Evolutionary conservation across 768 basidiomycete genomes (phyloP), one percentile per base, ranked within the genome.

Genomic region (Epithele typhae): DNA sequence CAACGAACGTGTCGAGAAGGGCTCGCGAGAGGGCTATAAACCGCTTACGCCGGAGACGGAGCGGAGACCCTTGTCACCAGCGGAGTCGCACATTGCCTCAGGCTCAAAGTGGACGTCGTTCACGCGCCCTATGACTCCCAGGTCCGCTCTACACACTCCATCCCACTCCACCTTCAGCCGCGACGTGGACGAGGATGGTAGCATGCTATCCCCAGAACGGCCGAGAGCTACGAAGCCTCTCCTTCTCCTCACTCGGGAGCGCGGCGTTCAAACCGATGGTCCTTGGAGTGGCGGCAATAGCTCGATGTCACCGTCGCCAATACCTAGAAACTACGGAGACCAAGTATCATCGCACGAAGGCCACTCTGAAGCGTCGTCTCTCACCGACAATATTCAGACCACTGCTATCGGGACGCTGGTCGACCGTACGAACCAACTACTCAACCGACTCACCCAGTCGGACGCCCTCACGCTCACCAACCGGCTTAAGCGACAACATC

Each of bases 391-490:
- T 12, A 34, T 34, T n/a, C 72, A 73, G 35, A 61, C 70, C 27
- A 67, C 73, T 8, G 66, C 65, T 1, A 66, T 88, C 24, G 72
- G 80, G 21, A 59, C 66, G 11, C 66, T 89, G 40, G 61, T 88
- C 25, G 83, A 87, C 33, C 81, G 87, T 47, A 70, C 87, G 38
- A 64, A 71, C 21, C 70, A 74, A 22, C 68, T 98, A 3, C 73
- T 93, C 48, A 70, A 74, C 22, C 78, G 80, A 27, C 67, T 90
- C 45, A 68, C 73, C 34, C 72, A 87, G 52, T 84, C 93, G 1
- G 94, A 98, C 55, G 84, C 94, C 2, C 73, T 85, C 18, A 92
- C 91, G 2, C 72, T 98, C 34, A 91, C 90, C 25, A 88, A 87
- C 53, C 83, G 96, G 22, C 71, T 98, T 22, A 94, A 91, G 65